Base-by-base conservation (phyloP, 1,284 basidiomycete species). In the Porodaedalea pini region DNA sequence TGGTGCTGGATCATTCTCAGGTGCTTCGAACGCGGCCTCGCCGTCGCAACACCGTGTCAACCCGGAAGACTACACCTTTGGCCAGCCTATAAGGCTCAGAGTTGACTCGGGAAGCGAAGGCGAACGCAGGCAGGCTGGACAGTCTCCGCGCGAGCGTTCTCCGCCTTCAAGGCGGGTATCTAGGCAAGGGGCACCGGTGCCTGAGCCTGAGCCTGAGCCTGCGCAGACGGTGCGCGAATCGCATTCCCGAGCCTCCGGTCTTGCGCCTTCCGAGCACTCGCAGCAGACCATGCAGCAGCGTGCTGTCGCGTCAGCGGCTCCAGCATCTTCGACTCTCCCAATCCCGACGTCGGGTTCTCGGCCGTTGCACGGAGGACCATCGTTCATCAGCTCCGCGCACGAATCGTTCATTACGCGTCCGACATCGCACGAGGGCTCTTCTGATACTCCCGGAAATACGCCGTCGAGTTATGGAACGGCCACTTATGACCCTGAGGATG, bases 371-470 rank as follows among this genome's bases (percentile, higher is more conserved):
- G 40, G 41, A 32, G 40, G 17, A 2, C 51, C 29, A 1, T 54
- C 55, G 7, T 57, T 57, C 29, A 45, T 61, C 13, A 61, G 59
- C 21, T 57, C 55, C 7, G 59, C 59, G 11, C 40, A 50, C n/a
- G 56, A 57, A 23, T 54, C 55, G 15, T 49, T 61, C 11, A 43
- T 61, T 17, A 57, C 59, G 27, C 47, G 32, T 19, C 47, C 59
- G 13, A 44, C 56, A 3, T 27, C 50, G 10, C 39, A 56, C 17
- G 57, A 59, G 19, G 49, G 52, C 4, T 47, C 54, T 7, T 51
- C 59, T 15, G 47, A 47, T 19, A 48, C 47, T 29, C 32, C 32
- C 17, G 49, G 43, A n/a, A 48, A 49, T 13, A 53, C 48, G 34
- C 48, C 48, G n/a, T 48, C 43, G 15, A 59, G 57, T 39, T 50